phyloP scores from a whole-genome alignment of 257 asterid genomes.

The Capsicum baccatum region DNA sequence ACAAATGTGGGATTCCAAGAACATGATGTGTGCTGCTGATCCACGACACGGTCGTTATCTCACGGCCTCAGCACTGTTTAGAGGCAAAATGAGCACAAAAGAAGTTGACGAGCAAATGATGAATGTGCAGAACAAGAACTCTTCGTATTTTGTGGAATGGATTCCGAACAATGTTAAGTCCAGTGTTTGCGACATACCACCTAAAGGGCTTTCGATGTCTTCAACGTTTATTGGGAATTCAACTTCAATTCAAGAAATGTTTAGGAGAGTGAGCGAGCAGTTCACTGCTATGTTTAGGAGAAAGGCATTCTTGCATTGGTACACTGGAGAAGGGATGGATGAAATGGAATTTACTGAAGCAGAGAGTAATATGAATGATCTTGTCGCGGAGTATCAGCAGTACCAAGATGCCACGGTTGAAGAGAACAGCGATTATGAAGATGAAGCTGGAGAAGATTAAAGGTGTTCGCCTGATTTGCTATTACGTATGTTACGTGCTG shows the following conservation, averaged over 20 bases:
- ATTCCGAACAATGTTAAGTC: constrained; percentile 44
- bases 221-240: constrained; percentile 43
- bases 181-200: constrained; percentile 42
- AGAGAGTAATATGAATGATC: constrained; percentile 29
- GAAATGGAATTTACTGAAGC: constrained; percentile 31
- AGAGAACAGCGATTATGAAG: constrained; percentile 23
- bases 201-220: constrained; percentile 40
- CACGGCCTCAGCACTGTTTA: constrained; percentile 40
- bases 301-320: constrained; percentile 43
- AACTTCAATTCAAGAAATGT: constrained; percentile 45
- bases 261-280: constrained; percentile 43
- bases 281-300: constrained; percentile 45
- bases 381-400: constrained; percentile 27
- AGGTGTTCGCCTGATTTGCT: constrained; percentile 16
- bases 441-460: constrained; percentile 29
- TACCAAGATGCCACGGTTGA: constrained; percentile 25
- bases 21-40: constrained; percentile 49
- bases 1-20: constrained; percentile 45
- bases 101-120: constrained; percentile 28
- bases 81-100: constrained; percentile 41
- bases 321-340: constrained; percentile 30
- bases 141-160: constrained; percentile 44
- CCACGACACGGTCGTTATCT: constrained; percentile 41
- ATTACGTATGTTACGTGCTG: constrained; percentile 15
- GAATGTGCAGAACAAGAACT: constrained; percentile 41